Conservation (phyloP, 352 stramenopile genomes). For the Phytophthora pisi region DNA sequence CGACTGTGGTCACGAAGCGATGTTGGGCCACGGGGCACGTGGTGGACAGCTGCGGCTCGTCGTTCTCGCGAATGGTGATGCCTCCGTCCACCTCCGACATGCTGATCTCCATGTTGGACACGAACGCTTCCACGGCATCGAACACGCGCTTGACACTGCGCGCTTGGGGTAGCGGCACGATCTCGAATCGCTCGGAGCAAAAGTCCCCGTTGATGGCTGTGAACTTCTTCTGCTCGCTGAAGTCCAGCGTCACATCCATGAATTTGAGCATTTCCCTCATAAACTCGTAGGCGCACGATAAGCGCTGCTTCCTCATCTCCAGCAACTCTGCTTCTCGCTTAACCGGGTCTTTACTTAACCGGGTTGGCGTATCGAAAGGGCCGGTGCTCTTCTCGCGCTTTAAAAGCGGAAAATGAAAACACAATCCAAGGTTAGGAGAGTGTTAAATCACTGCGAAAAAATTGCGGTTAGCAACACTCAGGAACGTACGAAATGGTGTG, state of each 20-base stretch:
- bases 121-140: constrained; percentile 39
- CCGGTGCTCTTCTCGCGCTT: constrained; percentile 28
- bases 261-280: constrained; percentile 40
- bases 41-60: constrained; percentile 18
- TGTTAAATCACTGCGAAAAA: background rate
- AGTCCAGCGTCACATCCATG: constrained; percentile 41
- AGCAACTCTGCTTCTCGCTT: constrained; percentile 23
- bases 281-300: constrained; percentile 45
- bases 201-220: constrained; percentile 41
- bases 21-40: constrained; percentile 25
- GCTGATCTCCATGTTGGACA: constrained; percentile 49
- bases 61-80: constrained; percentile 51
- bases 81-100: constrained; percentile 45
- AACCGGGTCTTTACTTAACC: constrained; percentile 23
- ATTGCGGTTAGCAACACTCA: background rate
- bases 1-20: constrained; percentile 35
- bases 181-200: constrained; percentile 48
- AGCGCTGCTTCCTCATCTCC: constrained; percentile 37
- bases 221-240: constrained; percentile 47
- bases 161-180: constrained; percentile 31
- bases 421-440: background rate
- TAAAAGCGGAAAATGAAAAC: background rate
- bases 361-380: constrained; percentile 33
- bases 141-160: constrained; percentile 38
- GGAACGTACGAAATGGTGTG: constrained; percentile 31